Evolutionary conservation across 306 rosid species (phyloP), one percentile per base, ranked within the genome.

Genomic region (Castanea crenata): DNA sequence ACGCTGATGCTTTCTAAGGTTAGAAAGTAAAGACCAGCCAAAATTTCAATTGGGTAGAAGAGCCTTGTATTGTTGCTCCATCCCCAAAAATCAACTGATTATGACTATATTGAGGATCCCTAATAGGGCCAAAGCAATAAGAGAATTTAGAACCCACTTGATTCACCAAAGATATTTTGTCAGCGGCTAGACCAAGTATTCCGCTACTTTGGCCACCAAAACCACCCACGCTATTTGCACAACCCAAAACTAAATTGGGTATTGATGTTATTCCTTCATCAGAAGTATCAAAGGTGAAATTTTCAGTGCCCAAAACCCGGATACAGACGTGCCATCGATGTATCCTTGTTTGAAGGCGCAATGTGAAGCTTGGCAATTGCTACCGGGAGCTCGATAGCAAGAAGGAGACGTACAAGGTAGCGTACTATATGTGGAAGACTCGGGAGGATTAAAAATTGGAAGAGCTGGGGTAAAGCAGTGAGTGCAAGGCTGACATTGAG

Each of bases 11-110:
- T 82, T 77, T 73, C 83, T 81, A 86, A 73, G 20, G 81, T 80
- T 32, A 89, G 6, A 58, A 80, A 84, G 54, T 84, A 84, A 21
- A 69, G 59, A 16, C 73, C 83, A 12, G 56, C 0, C 12, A 25
- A 57, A 38, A 32, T 19, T 62, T 80, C 19, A 61, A 84, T 77
- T 27, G 65, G 7, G 92, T 86, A 7, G 79, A 5, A 67, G 68
- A 20, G 9, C 92, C 92, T 88, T 86, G 79, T 55, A 86, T 81
- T 54, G 68, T 76, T 10, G 86, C 87, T 23, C 81, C 87, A 38
- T 82, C 86, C 7, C 91, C 92, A 31, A 84, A 76, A 58, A 86
- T 73, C 69, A 88, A 32, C 18, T 88, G 90, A 69, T 84, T 82
- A 29, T 82, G 69, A 71, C 52, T 77, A 44, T 82, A 84, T 13